Conservation (phyloP, 2,329 filamentous ascomycete genomes). For the Alternaria solani region DNA sequence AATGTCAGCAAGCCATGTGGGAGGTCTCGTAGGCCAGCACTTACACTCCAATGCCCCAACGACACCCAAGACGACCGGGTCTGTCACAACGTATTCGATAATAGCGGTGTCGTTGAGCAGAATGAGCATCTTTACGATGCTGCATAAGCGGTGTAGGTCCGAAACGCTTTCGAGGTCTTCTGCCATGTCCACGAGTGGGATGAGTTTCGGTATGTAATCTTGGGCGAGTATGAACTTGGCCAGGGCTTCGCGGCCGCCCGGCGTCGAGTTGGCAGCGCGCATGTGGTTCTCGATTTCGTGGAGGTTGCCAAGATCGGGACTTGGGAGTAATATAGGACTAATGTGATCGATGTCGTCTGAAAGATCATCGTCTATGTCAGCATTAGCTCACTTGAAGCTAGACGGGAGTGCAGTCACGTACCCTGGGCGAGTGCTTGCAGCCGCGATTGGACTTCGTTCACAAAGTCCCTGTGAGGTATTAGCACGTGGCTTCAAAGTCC, state of each 20-base stretch:
- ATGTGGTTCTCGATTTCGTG: conserved; percentile 85
- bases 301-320: conserved; percentile 82
- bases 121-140: conserved; percentile 97
- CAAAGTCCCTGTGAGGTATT: conserved; percentile 77
- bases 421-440: conserved; percentile 70
- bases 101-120: conserved; percentile 93
- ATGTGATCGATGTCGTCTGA: conserved; percentile 85
- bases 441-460: conserved; percentile 82
- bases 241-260: conserved; percentile 81
- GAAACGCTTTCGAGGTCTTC: conserved; percentile 88
- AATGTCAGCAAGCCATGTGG: conserved; percentile 40
- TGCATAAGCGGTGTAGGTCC: conserved; percentile 91
- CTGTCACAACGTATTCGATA: conserved; percentile 91
- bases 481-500: conserved; percentile 12
- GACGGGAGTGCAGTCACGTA: conserved; percentile 49
- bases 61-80: conserved; percentile 87
- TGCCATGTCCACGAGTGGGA: conserved; percentile 84
- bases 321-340: conserved; percentile 75
- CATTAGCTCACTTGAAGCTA: conserved; percentile 24
- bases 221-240: conserved; percentile 86
- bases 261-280: conserved; percentile 77
- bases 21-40: conserved; percentile 26
- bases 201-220: conserved; percentile 86
- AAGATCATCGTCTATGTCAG: conserved; percentile 74
- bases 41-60: conserved; percentile 90